These are phyloP conservation scores for Cutaneotrichosporon mucoides DNA, from an alignment of 1,284 basidiomycete genomes.

Conservation along the genomic window DNA sequence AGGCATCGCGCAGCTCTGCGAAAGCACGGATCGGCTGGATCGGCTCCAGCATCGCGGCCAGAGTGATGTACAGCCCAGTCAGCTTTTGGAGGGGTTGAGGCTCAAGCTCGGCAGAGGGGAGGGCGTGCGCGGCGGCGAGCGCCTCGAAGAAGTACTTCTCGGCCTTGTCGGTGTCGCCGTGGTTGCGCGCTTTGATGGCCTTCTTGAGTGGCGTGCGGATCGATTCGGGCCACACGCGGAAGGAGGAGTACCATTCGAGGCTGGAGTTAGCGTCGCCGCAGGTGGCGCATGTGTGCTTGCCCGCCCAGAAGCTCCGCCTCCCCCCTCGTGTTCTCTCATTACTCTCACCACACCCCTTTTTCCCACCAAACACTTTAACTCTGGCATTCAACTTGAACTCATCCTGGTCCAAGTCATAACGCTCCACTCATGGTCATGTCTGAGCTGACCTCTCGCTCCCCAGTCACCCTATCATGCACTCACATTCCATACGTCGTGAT, in stretches of 20 bases:
- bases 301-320: no score
- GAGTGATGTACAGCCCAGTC: conserved; percentile 45
- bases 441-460: not conserved
- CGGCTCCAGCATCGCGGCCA: conserved; percentile 39
- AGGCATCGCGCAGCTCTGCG: conserved; percentile 30
- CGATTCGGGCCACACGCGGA: conserved; percentile 45
- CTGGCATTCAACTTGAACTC: no score
- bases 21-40: conserved; percentile 35
- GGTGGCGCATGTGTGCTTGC: not conserved
- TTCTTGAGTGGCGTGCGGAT: conserved; percentile 41
- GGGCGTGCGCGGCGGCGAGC: conserved; percentile 26
- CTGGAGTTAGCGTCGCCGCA: conserved; percentile 18
- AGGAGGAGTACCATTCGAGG: conserved; percentile 46
- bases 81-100: conserved; percentile 45
- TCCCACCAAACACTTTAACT: no score
- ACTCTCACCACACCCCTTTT: no score
- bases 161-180: conserved; percentile 37
- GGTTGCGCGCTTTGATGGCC: conserved; percentile 42
- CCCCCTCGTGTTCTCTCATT: no score
- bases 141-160: conserved; percentile 43
- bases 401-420: not conserved
- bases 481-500: conserved; percentile 48
- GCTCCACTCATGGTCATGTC: no score
- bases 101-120: conserved; percentile 30
- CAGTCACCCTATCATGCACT: conserved; percentile 11